Base-by-base conservation (phyloP, 2,329 filamentous ascomycete species). In the Pseudogymnoascus sp. region DNA sequence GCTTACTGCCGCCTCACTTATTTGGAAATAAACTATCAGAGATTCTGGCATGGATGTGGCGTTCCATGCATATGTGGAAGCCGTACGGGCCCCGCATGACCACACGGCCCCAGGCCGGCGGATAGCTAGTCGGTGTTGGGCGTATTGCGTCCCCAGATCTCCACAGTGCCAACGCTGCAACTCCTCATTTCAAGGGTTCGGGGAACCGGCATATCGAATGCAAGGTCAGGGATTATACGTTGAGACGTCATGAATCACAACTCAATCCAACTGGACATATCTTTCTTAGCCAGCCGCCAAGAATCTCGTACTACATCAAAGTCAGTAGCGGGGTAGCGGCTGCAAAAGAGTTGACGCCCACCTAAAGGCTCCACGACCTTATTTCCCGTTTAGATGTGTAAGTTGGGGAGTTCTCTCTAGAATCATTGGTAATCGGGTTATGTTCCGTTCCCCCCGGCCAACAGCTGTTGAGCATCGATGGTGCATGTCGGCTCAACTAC, bases 41-140 rank as follows among this genome's bases (percentile, higher is more conserved):
- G n/a, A 33, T 2, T 45, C 3, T 7, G 29, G 1, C 29, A 33
- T 33, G 26, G 49, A 55, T 55, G 49, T 55, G 49, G 10, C n/a
- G 16, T 55, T 55, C 49, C n/a, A 33, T 55, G 49, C 49, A 55
- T 55, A 33, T 41, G 39, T 55, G 26, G 29, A 55, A 55, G 49
- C 49, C 6, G 49, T 19, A 55, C 12, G n/a, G 2, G 49, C n/a
- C 26, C 26, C 49, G n/a, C 49, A 55, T 55, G 49, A 33, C 33
- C 49, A 55, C 49, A 55, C n/a, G 49, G 49, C 49, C 26, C 49
- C 29, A 19, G 29, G 26, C 49, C 16, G 49, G 26, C 29, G 49
- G 26, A 2, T 55, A 33, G 10, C 49, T 31, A 33, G 49, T 55
- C 29, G 21, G 4, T 19, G n/a, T 33, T 12, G n/a, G 45, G 45